Base-by-base conservation (phyloP, 257 asterid species). In the Rubia yunnanensis region DNA sequence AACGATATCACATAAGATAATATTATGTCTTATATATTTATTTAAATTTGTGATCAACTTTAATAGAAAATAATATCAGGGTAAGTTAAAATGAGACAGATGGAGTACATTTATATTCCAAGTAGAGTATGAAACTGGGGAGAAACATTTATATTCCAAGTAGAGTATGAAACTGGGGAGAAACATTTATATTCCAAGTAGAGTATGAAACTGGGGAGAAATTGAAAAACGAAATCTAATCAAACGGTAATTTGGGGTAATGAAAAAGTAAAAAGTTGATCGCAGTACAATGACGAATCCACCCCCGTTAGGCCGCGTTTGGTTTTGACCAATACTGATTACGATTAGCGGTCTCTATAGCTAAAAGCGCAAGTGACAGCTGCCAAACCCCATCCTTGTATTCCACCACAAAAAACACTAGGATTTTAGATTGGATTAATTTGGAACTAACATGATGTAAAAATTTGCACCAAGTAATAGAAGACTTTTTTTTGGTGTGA, bases 121-220 rank as follows among this genome's bases (percentile, higher is more conserved):
- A n/a, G n/a, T n/a, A n/a, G n/a, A n/a, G n/a, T n/a, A n/a, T n/a
- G n/a, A n/a, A n/a, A n/a, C n/a, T n/a, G n/a, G n/a, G n/a, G n/a
- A n/a, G n/a, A n/a, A n/a, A n/a, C n/a, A n/a, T n/a, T n/a, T n/a
- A n/a, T n/a, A n/a, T n/a, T n/a, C n/a, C n/a, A n/a, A n/a, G n/a
- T n/a, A n/a, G n/a, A n/a, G n/a, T n/a, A n/a, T n/a, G n/a, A n/a
- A n/a, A n/a, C n/a, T n/a, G n/a, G n/a, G n/a, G n/a, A n/a, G n/a
- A n/a, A n/a, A n/a, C n/a, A n/a, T n/a, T n/a, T n/a, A 32, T 32
- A 55, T 20, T n/a, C 63, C 68, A 61, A 60, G 60, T 60, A 5
- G 35, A 35, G 68, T 24, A 61, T 49, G 2, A 69, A 60, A 60
- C 61, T 17, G 9, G 52, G 41, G 28, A 7, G 49, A 35, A 36